phyloP scores from a whole-genome alignment of 2,329 filamentous ascomycete species.

The Fusarium udum region DNA sequence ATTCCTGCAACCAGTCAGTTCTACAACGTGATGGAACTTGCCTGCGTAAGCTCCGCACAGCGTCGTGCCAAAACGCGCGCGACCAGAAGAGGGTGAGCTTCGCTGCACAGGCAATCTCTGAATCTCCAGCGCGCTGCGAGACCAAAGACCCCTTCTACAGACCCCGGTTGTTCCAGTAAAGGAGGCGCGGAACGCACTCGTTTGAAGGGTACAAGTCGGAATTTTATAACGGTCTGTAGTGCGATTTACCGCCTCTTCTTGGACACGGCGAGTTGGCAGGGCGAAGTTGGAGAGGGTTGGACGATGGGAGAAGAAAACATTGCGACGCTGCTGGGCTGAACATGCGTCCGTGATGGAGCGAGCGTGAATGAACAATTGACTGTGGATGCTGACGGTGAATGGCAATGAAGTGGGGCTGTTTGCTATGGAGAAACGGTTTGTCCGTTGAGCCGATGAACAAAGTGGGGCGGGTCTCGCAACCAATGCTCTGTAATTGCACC shows the following conservation, averaged over 20 bases:
- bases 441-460: not conserved
- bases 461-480: not conserved
- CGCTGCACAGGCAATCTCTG: conserved; percentile 21
- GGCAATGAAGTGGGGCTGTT: not conserved
- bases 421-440: not conserved
- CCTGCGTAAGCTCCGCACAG: not conserved
- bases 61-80: not conserved
- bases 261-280: not conserved
- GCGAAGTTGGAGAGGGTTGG: not conserved
- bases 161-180: conserved; percentile 25
- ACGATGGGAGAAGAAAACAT: not conserved
- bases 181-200: conserved; percentile 10
- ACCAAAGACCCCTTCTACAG: conserved; percentile 20
- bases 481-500: not conserved
- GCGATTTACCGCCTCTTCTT: conserved; percentile 22
- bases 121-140: conserved; percentile 30
- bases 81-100: conserved; percentile 22
- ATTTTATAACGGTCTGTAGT: conserved; percentile 17
- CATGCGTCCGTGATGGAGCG: not conserved
- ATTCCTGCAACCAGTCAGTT: conserved; percentile 13
- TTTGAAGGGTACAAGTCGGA: conserved; percentile 24
- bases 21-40: not conserved
- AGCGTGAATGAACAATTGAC: not conserved
- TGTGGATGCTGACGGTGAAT: not conserved
- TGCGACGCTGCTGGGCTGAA: not conserved